Base-by-base conservation (phyloP, 192 early-diverging fungal genomes). In the Phlyctochytrium bullatum region DNA sequence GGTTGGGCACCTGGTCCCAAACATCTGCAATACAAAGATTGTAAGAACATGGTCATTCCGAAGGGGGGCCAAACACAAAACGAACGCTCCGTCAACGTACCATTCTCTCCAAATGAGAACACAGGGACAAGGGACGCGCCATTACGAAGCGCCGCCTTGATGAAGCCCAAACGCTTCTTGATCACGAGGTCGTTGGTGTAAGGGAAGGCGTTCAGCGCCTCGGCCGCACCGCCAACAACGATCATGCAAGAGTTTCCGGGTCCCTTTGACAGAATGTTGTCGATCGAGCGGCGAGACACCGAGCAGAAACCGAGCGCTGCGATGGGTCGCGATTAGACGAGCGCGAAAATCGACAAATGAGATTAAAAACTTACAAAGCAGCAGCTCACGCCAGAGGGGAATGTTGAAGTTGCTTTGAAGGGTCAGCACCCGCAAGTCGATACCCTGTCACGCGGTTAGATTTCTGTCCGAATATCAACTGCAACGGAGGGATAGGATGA, bases 51-150 rank as follows among this genome's bases (percentile, higher is more conserved):
- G n/a, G n/a, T n/a, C n/a, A n/a, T n/a, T n/a, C n/a, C n/a, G n/a
- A n/a, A n/a, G n/a, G n/a, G n/a, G n/a, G 10, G 40, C 20, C 20
- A 47, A 47, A 47, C 6, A 20, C 10, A 47, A 14, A 3, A 24
- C 34, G 25, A 4, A 35, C 60, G 10, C 12, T 14, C 12, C 28
- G 12, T 27, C 3, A 30, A 50, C 52, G 27, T 71, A 66, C 68
- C 77, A 75, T 93, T 96, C 76, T 99, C 95, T 62, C 95, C 95
- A 79, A 99, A 97, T 27, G 88, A 88, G 73, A 92, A 92, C 0
- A 93, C 86, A 17, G 97, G 97, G 14, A 95, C 92, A 12, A 98
- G 76, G 28, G 77, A 77, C 17, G 94, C 90, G 2, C 92, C 91
- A 31, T 91, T 86, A 2, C 80, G 75, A 1, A 97, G 82, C 6